Base-by-base conservation (phyloP, 352 stramenopile genomes). In the Pythium aquatile region DNA sequence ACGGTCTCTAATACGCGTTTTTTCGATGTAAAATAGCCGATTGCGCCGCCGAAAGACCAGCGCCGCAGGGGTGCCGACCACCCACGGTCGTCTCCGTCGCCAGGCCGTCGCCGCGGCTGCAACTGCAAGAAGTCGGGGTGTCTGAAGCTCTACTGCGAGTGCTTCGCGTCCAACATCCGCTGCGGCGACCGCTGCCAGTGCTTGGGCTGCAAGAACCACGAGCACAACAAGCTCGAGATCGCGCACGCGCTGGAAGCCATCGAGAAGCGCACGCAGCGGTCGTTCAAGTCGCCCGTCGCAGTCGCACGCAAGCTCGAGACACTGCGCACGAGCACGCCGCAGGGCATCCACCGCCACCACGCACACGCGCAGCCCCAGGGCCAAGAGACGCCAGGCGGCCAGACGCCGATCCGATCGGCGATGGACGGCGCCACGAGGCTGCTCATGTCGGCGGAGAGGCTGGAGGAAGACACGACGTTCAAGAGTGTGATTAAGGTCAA, bases 121-220 rank as follows among this genome's bases (percentile, higher is more conserved):
- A 98, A 97, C 63, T 99, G 96, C 77, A 98, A 98, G 76, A 98
- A 98, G 61, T 98, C 94, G 0, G 85, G 89, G 60, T 99, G 97
- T 70, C 85, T 98, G 17, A 99, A 99, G 76, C 81, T 98, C 42
- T 94, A 94, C 58, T 94, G 85, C 68, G 81, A 93, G 65, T 94
- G 86, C 55, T 93, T 94, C 61, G 73, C 81, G 11, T 70, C 70
- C 13, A 76, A 76, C 44, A 63, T 56, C 37, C 74, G 79, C 44
- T 94, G 83, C 59, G 69, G 70, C 16, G 76, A 89, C 16, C 77
- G 74, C 32, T 94, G 86, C 35, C 79, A 90, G 69, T 94, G 86
- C 62, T n/a, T 85, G 37, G 72, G 73, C 62, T 94, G 86, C 69
- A 88, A 85, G 65, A 94, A 94, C 70, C 79, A 77, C 47, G 65